Conservation (phyloP, 257 asterid genomes). For the Solanum pinnatisectum region DNA sequence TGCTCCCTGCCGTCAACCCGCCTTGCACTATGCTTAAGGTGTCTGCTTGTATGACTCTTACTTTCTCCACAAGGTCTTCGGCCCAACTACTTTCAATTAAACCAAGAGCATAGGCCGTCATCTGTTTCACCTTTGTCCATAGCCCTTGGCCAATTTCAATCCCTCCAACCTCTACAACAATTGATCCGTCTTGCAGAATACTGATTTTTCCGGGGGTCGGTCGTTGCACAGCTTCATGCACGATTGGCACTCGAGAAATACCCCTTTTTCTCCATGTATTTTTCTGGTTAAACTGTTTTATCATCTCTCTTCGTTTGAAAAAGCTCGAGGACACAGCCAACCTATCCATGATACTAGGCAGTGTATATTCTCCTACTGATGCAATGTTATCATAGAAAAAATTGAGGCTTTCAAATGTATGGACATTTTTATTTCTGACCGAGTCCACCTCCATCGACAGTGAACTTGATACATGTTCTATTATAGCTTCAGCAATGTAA, state of each 20-base stretch:
- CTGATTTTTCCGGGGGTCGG: conserved; percentile 61
- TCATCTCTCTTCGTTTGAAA: conserved; percentile 12
- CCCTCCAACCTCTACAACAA: conserved; percentile 75
- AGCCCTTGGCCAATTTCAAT: conserved; percentile 80
- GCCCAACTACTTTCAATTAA: conserved; percentile 33
- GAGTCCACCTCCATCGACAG: conserved; percentile 41
- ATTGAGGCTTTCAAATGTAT: conserved; percentile 43
- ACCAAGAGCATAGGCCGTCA: conserved; percentile 54
- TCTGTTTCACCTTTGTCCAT: conserved; percentile 68
- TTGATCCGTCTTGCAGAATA: conserved; percentile 54
- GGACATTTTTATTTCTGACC: conserved; percentile 39
- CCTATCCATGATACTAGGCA: conserved; percentile 51
- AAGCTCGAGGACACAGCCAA: conserved; percentile 33
- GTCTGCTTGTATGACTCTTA: conserved; percentile 65
- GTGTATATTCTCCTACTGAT: conserved; percentile 34
- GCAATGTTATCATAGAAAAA: conserved; percentile 31
- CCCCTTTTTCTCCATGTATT: conserved; percentile 55
- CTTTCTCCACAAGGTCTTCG: conserved; percentile 42
- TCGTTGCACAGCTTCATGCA: conserved; percentile 22
- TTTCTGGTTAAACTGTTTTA: conserved; percentile 32
- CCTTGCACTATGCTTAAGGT: conserved; percentile 65
- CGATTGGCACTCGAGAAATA: conserved; percentile 56
- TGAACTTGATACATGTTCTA: conserved; percentile 47
- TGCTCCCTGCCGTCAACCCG: conserved; percentile 69
- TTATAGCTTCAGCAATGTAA: conserved; percentile 58